phyloP scores from a whole-genome alignment of 2,329 filamentous ascomycete genomes.

The Hypomyces rosellus region DNA sequence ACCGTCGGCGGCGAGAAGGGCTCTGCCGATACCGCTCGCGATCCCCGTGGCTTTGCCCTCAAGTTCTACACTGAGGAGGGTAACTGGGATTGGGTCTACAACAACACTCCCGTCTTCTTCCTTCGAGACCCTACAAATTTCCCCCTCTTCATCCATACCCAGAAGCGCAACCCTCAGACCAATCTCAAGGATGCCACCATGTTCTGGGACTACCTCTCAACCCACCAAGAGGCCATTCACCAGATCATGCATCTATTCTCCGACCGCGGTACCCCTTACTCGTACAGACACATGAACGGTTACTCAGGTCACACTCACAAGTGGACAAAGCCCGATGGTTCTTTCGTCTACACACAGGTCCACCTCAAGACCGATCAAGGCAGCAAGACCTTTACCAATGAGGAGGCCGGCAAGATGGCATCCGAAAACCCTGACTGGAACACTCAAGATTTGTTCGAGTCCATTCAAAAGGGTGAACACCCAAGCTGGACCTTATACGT shows the following conservation, averaged over 20 bases:
- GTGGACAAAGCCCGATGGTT: conserved; percentile 58
- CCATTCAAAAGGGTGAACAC: conserved; percentile 54
- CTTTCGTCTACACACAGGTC: conserved; percentile 60
- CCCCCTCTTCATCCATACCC: conserved; percentile 69
- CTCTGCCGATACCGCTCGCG: conserved; percentile 60
- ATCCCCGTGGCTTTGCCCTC: conserved; percentile 62
- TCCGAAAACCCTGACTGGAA: conserved; percentile 56
- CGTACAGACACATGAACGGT: conserved; percentile 60
- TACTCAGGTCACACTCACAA: conserved; percentile 64
- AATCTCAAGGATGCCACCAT: conserved; percentile 64
- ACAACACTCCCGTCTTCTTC: conserved; percentile 76
- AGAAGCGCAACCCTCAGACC: conserved; percentile 68
- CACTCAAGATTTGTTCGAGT: conserved; percentile 57
- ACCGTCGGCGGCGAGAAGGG: conserved; percentile 64
- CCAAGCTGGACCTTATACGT: conserved; percentile 60
- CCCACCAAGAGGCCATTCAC: conserved; percentile 57
- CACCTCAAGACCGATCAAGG: conserved; percentile 60
- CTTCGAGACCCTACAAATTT: conserved; percentile 68
- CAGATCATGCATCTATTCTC: conserved; percentile 61
- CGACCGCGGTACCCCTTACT: conserved; percentile 59
- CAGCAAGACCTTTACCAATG: conserved; percentile 51
- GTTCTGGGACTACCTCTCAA: conserved; percentile 44
- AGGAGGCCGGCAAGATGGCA: conserved; percentile 48
- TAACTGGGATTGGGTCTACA: conserved; percentile 66
- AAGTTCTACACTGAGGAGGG: conserved; percentile 61